phyloP scores from a whole-genome alignment of 768 basidiomycete species.

The Inosperma sp. region DNA sequence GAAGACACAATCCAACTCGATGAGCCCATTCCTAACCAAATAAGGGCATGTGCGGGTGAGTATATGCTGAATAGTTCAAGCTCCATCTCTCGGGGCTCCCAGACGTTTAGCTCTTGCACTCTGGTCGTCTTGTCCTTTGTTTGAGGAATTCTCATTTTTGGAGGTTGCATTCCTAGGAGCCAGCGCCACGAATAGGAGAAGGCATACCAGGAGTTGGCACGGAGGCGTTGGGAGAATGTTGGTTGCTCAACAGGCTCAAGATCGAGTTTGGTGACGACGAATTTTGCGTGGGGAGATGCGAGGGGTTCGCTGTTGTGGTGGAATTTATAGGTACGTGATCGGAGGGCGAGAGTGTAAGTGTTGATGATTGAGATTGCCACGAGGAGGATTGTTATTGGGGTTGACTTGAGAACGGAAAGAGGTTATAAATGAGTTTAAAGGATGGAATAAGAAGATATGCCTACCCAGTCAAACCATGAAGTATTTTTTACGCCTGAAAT shows the following conservation, averaged over 20 bases:
- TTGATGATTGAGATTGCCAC: conserved; percentile 54
- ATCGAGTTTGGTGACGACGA: conserved; percentile 53
- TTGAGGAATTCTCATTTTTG: conserved; percentile 30
- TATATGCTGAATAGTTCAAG: conserved; percentile 67
- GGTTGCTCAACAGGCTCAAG: conserved; percentile 41
- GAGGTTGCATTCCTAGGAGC: conserved; percentile 56
- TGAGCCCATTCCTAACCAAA: conserved; percentile 68
- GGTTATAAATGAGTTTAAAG: background rate
- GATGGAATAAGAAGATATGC: conserved; percentile 17
- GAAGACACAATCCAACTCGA: conserved; percentile 75
- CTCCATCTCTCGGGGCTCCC: conserved; percentile 73
- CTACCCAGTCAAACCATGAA: conserved; percentile 80
- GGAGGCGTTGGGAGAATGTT: conserved; percentile 42
- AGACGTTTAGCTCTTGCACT: conserved; percentile 76
- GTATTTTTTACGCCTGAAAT: conserved; percentile 63
- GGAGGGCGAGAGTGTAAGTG: conserved; percentile 63
- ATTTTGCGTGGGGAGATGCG: conserved; percentile 64
- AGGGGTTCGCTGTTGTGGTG: conserved; percentile 60
- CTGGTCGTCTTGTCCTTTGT: conserved; percentile 41
- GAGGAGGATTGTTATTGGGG: conserved; percentile 56
- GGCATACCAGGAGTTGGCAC: conserved; percentile 43
- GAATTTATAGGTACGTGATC: conserved; percentile 64
- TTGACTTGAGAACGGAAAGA: conserved; percentile 51
- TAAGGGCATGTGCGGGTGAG: conserved; percentile 68
- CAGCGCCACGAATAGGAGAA: conserved; percentile 62